Base-by-base conservation (phyloP, 2,329 filamentous ascomycete species). In the Ceratocystis destructans region DNA sequence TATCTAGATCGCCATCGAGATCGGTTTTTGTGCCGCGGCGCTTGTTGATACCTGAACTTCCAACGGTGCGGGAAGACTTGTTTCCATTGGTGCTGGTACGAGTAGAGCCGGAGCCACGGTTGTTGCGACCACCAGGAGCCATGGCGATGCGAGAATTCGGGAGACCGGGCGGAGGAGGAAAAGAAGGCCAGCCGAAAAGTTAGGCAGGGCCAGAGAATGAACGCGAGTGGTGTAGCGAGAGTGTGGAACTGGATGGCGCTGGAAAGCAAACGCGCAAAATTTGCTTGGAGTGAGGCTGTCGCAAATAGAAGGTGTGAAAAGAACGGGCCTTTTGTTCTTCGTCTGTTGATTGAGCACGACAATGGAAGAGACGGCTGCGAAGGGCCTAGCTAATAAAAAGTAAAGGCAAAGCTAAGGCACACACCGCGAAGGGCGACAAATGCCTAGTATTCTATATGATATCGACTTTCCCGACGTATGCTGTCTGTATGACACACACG, bases 1-100 rank as follows among this genome's bases (percentile, higher is more conserved):
- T 85, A 41, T 82, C 77, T n/a, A 85, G 76, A 70, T 85, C 83
- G 41, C 83, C 83, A 75, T 85, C 83, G 64, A 77, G 75, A 70
- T 85, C 83, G 62, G 77, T 72, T 68, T 76, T 78, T 2, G 71
- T 70, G 50, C 73, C 73, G 48, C 78, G 79, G 61, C 79, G 79
- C 72, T 83, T 84, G 22, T 76, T 74, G 65, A 84, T 79, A 37
- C 82, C 82, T 45, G 78, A 78, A 70, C 79, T 31, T 10, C 48
- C 33, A 22, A 20, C 61, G 8, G 64, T 66, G n/a, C 61, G 25
- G n/a, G 61, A 17, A 8, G 64, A 53, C 37, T 68, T 68, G 76
- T 20, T 50, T 10, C 17, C 37, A 33, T 44, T 41, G 46, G 41
- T 31, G 72, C 67, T 59, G 55, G 59, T 10, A 28, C 66, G 57